phyloP scores from a whole-genome alignment of 768 basidiomycete genomes.

The Pisolithus orientalis region DNA sequence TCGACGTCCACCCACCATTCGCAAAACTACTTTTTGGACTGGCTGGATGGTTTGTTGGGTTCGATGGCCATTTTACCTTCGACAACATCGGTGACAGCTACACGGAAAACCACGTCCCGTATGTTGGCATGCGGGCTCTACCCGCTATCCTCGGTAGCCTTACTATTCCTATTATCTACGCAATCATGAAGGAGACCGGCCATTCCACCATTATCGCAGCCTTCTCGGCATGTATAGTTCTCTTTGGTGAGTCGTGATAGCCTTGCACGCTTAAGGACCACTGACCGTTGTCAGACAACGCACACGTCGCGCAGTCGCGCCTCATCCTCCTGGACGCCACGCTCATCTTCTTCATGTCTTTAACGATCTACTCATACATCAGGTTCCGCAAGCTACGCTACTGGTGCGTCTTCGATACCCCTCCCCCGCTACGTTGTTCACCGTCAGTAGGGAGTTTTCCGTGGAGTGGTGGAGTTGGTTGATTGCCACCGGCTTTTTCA shows the following conservation, averaged over 20 bases:
- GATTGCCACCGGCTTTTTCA: slow-evolving; percentile 79
- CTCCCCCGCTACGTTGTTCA: slow-evolving; percentile 2
- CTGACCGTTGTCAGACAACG: slow-evolving; percentile 66
- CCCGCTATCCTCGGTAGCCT: slow-evolving; percentile 89
- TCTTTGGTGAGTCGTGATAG: slow-evolving; percentile 66
- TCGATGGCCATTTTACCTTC: slow-evolving; percentile 91
- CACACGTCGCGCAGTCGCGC: slow-evolving; percentile 92
- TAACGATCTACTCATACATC: slow-evolving; percentile 90
- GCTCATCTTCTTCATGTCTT: slow-evolving; percentile 91
- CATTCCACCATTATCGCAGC: slow-evolving; percentile 88
- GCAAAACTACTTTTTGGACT: slow-evolving; percentile 93
- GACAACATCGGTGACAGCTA: slow-evolving; percentile 96
- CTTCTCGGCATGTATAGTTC: slow-evolving; percentile 79
- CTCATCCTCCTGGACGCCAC: slow-evolving; percentile 93
- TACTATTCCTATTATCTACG: slow-evolving; percentile 87
- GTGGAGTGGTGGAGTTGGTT: slow-evolving; percentile 95
- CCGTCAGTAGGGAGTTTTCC: slow-evolving; percentile 65
- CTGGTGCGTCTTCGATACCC: slow-evolving; percentile 39
- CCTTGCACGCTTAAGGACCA: not conserved
- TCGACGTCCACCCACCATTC: slow-evolving; percentile 97
- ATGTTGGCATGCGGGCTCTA: slow-evolving; percentile 87
- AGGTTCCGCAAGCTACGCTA: slow-evolving; percentile 94
- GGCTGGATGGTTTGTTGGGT: slow-evolving; percentile 95
- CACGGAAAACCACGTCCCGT: slow-evolving; percentile 80
- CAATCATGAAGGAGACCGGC: slow-evolving; percentile 97